A percentile compares a stretch with the other conserved stretches of the same genome.
phyloP scores from a whole-genome alignment of 2,329 filamentous ascomycete genomes.

The Neonectria neomacrospora region DNA sequence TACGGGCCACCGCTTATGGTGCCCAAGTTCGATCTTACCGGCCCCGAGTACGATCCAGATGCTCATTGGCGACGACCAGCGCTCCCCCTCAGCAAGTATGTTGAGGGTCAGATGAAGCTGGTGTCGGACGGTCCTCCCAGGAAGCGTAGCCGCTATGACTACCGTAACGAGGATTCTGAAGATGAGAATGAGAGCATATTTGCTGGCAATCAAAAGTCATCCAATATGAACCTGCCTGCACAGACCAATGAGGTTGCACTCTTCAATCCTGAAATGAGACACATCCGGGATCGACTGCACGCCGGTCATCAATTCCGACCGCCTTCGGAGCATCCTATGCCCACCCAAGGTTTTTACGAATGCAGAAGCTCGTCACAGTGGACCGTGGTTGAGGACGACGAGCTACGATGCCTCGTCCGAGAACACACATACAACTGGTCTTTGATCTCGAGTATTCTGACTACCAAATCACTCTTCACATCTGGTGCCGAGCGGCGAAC shows the following conservation, averaged over 20 bases:
- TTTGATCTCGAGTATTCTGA: constrained; percentile 84
- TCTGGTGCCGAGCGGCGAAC: constrained; percentile 90
- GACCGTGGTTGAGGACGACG: constrained; percentile 90
- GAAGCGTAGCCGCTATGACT: constrained; percentile 86
- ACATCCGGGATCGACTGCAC: constrained; percentile 88
- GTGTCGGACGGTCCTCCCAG: constrained; percentile 71
- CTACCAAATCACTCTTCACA: constrained; percentile 78
- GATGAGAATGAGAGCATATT: constrained; percentile 68
- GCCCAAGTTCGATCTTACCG: constrained; percentile 66
- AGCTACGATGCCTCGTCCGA: constrained; percentile 83
- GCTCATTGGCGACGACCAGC: constrained; percentile 80
- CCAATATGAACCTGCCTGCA: constrained; percentile 66
- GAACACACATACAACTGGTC: constrained; percentile 99
- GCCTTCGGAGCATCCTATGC: constrained; percentile 92
- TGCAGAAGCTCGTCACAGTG: constrained; percentile 88
- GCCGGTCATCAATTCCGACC: constrained; percentile 93
- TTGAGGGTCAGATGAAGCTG: constrained; percentile 82
- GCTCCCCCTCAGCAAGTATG: constrained; percentile 86
- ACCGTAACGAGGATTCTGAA: constrained; percentile 77
- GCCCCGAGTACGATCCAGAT: constrained; percentile 73
- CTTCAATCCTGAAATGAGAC: constrained; percentile 89
- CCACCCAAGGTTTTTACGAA: constrained; percentile 90
- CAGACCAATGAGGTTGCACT: constrained; percentile 83
- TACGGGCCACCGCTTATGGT: constrained; percentile 74
- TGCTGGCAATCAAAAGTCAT: constrained; percentile 61